Evolutionary conservation across 441 rosid genomes (phyloP), one percentile per base, ranked within the genome.

Genomic region (Bocquillonia castaneifolia): DNA sequence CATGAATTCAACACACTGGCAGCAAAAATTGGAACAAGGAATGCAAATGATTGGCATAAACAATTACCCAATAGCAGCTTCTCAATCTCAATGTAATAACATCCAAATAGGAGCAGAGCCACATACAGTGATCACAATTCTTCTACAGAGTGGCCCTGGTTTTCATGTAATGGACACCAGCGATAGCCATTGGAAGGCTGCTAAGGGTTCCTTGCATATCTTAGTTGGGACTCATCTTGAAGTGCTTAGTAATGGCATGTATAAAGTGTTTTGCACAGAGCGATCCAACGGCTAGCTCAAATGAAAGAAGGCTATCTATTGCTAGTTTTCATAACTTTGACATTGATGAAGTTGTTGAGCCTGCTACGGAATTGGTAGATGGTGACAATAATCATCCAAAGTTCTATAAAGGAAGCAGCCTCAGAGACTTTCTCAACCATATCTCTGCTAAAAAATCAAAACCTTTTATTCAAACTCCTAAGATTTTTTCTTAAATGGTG

Each of bases 291-390:
- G 18, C 64, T 18, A 23, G 50, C 13, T 23, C 51, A 20, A 51
- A 10, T 48, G 18, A 60, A 44, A 40, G 48, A 6, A 60, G 50
- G 48, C 25, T 60, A 39, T 60, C 64, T 39, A 20, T 37, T 60
- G 64, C 32, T 7, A 60, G 64, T 40, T 60, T 60, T 15, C 50
- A 60, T 39, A 60, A n/a, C 18, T 60, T 60, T 39, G 31, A 17
- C 1, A 60, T 60, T 50, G 64, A 60, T 60, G 64, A 60, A n/a
- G 10, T 40, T 12, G 64, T 60, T 32, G 64, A 60, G 50, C 48
- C 64, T 60, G 64, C 64, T 22, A 39, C 10, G 64, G 64, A 60
- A 39, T 23, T 60, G 48, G 20, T 60, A 17, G 29, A 40, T 10
- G 32, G n/a, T n/a, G n/a, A n/a, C n/a, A n/a, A 60, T 7, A 17